Conservation (phyloP, 2,329 filamentous ascomycete species). For the Hortaea sp. region DNA sequence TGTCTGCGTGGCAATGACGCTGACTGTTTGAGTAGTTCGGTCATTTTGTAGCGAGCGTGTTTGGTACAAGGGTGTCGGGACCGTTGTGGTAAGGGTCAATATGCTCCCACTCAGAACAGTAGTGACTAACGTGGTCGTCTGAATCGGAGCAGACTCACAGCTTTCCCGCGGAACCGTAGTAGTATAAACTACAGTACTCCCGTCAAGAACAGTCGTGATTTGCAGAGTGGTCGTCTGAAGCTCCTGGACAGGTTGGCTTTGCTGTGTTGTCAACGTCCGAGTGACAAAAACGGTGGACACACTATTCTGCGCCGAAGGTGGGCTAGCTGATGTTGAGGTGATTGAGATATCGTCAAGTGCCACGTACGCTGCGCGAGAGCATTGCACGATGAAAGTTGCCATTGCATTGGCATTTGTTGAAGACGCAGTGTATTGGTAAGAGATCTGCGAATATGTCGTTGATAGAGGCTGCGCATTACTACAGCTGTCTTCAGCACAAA, state of each 20-base stretch:
- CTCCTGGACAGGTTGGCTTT: neutral
- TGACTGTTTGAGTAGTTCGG: neutral
- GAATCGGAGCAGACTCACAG: neutral
- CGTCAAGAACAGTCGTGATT: neutral
- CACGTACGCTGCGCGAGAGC: neutral
- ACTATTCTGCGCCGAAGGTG: neutral
- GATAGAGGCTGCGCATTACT: conserved; percentile 1
- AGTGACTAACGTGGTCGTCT: neutral
- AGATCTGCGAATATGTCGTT: conserved; percentile 1
- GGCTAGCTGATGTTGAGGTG: neutral
- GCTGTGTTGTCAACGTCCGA: neutral
- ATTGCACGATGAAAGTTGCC: neutral
- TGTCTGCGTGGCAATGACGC: neutral
- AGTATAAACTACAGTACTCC: neutral
- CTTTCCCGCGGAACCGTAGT: neutral
- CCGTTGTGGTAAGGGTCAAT: neutral
- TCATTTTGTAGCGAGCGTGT: no score
- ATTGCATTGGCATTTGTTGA: neutral
- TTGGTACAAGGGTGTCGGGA: neutral
- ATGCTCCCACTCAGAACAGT: neutral
- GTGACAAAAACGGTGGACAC: neutral
- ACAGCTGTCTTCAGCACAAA: conserved; percentile 4
- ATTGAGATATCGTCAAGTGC: neutral
- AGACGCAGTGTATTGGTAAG: conserved; percentile 1
- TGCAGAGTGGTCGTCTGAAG: neutral